Evolutionary conservation across 768 basidiomycete species (phyloP), one percentile per base, ranked within the genome.

Genomic region (Cytidiella melzeri): DNA sequence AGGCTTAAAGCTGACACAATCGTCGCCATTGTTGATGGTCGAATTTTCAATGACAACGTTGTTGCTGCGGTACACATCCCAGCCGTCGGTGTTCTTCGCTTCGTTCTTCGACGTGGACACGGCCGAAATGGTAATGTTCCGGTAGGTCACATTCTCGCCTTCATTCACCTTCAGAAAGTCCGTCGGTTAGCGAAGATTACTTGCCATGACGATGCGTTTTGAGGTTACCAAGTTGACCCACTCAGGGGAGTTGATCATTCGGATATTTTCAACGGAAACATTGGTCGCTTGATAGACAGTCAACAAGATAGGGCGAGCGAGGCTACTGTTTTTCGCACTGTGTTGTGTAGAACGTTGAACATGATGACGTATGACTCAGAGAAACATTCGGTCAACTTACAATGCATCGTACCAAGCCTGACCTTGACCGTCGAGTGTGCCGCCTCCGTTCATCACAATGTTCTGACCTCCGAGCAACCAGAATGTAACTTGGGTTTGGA

Each of bases 391-490:
- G 24, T 12, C 11, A 21, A 62, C 67, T 55, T 50, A 67, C 66
- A 78, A 77, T 24, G 73, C 70, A 52, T 81, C 77, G 56, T 75
- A 81, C 79, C 79, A 81, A 4, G 70, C 64, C 65, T 84, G 81
- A 10, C 83, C 83, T 26, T 74, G 72, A 15, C 81, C 83, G 58
- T 83, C 80, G 15, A 86, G 68, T 2, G 79, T 80, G 10, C 83
- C 83, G 28, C 82, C 81, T 5, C 83, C 82, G 47, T 75, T 73
- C 19, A 79, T 57, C 6, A 64, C 26, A 36, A 78, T 67, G 50
- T 77, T 74, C 25, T 67, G 62, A 4, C 78, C 78, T 24, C 77
- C 77, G 2, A 80, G 60, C 3, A 78, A 63, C 79, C 78, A 83
- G 57, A 77, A 78, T 4, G 76, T 73, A 21, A 74, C 61, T 55